Evolutionary conservation across 495 filamentous ascomycete genomes (phyloP).

Genomic region (Cryomyces minteri): DNA sequence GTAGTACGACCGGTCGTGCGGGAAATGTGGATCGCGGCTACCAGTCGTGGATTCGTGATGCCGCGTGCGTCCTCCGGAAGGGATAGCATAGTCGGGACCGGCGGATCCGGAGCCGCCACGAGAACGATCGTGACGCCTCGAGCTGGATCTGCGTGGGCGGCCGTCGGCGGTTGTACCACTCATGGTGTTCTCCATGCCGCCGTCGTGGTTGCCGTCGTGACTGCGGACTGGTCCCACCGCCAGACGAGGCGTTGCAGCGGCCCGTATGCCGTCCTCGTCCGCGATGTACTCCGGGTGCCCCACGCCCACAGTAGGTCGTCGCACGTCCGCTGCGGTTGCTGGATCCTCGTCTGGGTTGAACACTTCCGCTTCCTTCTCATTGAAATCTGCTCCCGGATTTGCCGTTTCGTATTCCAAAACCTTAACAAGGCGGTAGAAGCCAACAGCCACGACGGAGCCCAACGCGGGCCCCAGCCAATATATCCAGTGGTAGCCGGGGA

Average conservation of each 20-base stretch:
- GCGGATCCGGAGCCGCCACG: not conserved
- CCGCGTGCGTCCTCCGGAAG: not conserved
- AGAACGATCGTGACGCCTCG: not conserved
- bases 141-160: not conserved
- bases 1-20: not conserved
- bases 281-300: not conserved
- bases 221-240: not conserved
- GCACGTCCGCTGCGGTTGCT: slow-evolving; percentile 8
- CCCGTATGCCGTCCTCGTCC: not conserved
- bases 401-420: slow-evolving; percentile 54
- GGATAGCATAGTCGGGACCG: not conserved
- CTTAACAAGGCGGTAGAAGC: slow-evolving; percentile 26
- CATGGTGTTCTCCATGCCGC: not conserved
- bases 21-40: not conserved
- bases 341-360: slow-evolving; percentile 10
- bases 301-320: slow-evolving; percentile 2
- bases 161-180: not conserved
- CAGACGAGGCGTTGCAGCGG: too few relatives aligned
- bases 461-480: slow-evolving; percentile 19
- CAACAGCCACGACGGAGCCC: slow-evolving; percentile 18
- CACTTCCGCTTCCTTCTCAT: slow-evolving; percentile 11
- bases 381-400: slow-evolving; percentile 54
- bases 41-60: not conserved
- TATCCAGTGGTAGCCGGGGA: slow-evolving; percentile 15
- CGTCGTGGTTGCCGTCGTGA: not conserved